phyloP scores from a whole-genome alignment of 1,284 basidiomycete genomes.

The Puccinia hordei region DNA sequence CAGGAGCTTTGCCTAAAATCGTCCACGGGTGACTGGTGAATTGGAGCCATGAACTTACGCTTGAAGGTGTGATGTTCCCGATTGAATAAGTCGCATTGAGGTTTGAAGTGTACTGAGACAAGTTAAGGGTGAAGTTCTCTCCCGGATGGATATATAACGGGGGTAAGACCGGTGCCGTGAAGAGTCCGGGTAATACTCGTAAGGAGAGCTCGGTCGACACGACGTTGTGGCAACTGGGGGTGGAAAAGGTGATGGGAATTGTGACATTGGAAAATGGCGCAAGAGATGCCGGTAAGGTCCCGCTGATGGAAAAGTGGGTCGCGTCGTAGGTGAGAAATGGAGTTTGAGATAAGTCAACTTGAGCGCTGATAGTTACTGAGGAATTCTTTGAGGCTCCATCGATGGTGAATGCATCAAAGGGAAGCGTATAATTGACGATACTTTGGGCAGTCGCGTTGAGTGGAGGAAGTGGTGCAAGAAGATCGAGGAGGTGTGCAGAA shows the following conservation, averaged over 20 bases:
- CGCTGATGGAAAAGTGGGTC: constrained; percentile 27
- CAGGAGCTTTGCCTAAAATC: constrained; percentile 25
- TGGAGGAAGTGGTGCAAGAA: constrained; percentile 33
- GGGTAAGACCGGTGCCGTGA: constrained; percentile 45
- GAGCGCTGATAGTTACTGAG: background rate
- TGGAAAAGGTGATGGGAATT: constrained; percentile 36
- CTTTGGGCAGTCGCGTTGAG: constrained; percentile 45
- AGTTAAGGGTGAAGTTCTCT: constrained; percentile 40
- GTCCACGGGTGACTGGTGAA: constrained; percentile 22
- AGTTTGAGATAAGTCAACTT: constrained; percentile 33
- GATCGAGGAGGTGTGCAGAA: constrained; percentile 37
- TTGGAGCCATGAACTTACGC: constrained; percentile 31
- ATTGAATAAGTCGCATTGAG: constrained; percentile 47
- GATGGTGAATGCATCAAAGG: constrained; percentile 29
- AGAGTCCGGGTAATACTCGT: constrained; percentile 37
- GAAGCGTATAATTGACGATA: constrained; percentile 47
- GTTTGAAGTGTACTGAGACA: constrained; percentile 43
- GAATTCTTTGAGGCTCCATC: constrained; percentile 31
- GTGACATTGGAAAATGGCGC: constrained; percentile 28
- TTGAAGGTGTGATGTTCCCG: constrained; percentile 24
- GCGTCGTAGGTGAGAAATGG: constrained; percentile 41
- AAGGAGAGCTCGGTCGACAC: constrained; percentile 29
- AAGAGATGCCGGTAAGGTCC: constrained; percentile 28
- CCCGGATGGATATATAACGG: constrained; percentile 22
- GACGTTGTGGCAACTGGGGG: constrained; percentile 39